phyloP scores from a whole-genome alignment of 2,329 filamentous ascomycete species.

The Stemphylium beticola region DNA sequence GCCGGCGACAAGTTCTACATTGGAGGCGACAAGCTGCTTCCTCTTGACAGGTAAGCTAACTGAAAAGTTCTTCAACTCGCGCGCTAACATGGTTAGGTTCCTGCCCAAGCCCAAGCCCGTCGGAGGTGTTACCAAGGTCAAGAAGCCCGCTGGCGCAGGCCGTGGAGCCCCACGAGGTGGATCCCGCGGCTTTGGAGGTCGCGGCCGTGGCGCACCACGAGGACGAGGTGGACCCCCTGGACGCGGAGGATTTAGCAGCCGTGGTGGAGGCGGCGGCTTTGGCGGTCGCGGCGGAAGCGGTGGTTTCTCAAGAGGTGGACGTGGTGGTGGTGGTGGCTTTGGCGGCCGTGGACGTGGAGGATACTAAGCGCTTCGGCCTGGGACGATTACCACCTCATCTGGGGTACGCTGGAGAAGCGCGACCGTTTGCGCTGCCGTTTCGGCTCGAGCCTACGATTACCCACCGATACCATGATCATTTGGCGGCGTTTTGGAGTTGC shows the following conservation, averaged over 20 bases:
- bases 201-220: constrained; percentile 59
- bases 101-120: constrained; percentile 87
- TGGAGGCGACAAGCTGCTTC: constrained; percentile 89
- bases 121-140: constrained; percentile 71
- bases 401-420: constrained; percentile 16
- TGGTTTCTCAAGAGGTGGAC: constrained; percentile 46
- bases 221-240: constrained; percentile 52
- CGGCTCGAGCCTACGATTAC: constrained; percentile 29
- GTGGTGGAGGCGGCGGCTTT: constrained; percentile 23
- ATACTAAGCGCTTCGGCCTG: constrained; percentile 29
- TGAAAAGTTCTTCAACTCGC: background rate
- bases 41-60: constrained; percentile 75
- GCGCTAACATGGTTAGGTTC: constrained; percentile 64
- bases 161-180: constrained; percentile 60
- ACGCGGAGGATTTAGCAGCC: constrained; percentile 48
- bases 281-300: constrained; percentile 24
- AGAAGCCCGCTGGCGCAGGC: constrained; percentile 68
- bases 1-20: constrained; percentile 97
- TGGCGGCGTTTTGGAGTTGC: constrained; percentile 42
- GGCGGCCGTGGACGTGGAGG: constrained; percentile 40
- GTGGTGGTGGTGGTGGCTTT: constrained; percentile 56
- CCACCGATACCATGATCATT: constrained; percentile 44
- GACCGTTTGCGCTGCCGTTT: constrained; percentile 24
- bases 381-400: constrained; percentile 11
- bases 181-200: constrained; percentile 32